Percentiles rank a stretch among this genome's conserved stretches.
Evolutionary conservation across 495 filamentous ascomycete genomes (phyloP).

Genomic region (Trichoderma parareesei): DNA sequence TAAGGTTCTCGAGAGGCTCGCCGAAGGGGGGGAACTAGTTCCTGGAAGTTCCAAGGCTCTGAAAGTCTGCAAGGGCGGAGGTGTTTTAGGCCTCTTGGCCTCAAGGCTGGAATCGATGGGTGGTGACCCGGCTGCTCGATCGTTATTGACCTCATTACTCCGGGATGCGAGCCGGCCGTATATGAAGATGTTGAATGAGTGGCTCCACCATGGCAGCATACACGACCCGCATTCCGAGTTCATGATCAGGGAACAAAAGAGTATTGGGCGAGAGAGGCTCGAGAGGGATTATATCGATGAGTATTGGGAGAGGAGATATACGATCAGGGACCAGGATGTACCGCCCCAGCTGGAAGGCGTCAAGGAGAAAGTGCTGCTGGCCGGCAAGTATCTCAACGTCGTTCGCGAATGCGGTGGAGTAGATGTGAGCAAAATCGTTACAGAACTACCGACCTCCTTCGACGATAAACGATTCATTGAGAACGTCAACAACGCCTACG

Average conservation of each 20-base stretch:
- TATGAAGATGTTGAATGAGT: conserved; percentile 97
- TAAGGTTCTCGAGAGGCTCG: conserved; percentile 69
- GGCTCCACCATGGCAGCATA: conserved; percentile 93
- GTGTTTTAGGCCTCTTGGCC: conserved; percentile 76
- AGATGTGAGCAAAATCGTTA: conserved; percentile 81
- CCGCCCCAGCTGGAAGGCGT: conserved; percentile 88
- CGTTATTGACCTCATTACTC: conserved; percentile 69
- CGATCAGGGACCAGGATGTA: conserved; percentile 80
- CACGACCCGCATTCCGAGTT: conserved; percentile 93
- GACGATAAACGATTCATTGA: conserved; percentile 86
- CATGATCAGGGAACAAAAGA: conserved; percentile 89
- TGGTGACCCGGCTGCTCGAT: conserved; percentile 80
- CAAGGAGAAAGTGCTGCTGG: conserved; percentile 87
- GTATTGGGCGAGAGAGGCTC: conserved; percentile 80
- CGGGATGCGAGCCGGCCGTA: conserved; percentile 88
- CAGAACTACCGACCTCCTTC: conserved; percentile 83
- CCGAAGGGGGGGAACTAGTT: conserved; percentile 73
- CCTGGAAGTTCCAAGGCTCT: conserved; percentile 74
- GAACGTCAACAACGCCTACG: conserved; percentile 91
- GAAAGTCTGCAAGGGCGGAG: conserved; percentile 90
- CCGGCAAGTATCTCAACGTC: conserved; percentile 96
- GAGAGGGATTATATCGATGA: conserved; percentile 98
- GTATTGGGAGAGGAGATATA: conserved; percentile 98
- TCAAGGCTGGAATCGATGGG: conserved; percentile 79
- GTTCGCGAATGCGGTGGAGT: conserved; percentile 95